Percentiles rank a stretch among this genome's conserved stretches.
Conservation (phyloP, 495 filamentous ascomycete species). For the Aspergillus avenaceus region DNA sequence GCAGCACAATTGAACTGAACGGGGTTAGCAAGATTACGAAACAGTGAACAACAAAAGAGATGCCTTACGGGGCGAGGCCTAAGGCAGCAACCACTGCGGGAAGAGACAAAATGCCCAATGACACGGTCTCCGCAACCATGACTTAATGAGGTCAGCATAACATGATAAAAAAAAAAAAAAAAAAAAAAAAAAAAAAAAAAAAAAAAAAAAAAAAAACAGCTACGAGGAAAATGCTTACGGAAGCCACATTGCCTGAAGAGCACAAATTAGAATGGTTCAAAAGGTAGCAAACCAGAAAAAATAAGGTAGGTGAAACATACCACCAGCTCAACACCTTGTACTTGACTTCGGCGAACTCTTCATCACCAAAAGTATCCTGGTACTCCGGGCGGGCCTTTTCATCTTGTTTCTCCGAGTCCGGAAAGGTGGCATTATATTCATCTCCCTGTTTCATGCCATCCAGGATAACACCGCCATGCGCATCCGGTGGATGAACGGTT, state of each 20-base stretch:
- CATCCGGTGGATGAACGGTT: not conserved
- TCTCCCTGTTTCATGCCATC: not conserved
- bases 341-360: constrained; percentile 38
- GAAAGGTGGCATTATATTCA: not conserved
- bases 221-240: constrained; percentile 5
- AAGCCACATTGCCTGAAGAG: constrained; percentile 31
- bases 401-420: constrained; percentile 2
- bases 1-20: constrained; percentile 48
- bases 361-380: constrained; percentile 38
- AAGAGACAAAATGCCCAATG: constrained; percentile 63
- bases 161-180: too few species aligned
- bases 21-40: not conserved
- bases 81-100: constrained; percentile 59
- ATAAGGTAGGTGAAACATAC: constrained; percentile 16
- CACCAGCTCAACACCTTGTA: constrained; percentile 45
- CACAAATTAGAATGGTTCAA: not conserved
- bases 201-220: too few species aligned
- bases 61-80: constrained; percentile 49
- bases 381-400: not conserved
- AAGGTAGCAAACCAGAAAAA: not conserved
- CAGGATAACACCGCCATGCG: not conserved
- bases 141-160: constrained; percentile 24
- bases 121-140: constrained; percentile 68
- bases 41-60: not conserved
- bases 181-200: too few species aligned